Evolutionary conservation across 345 rosid species (phyloP).

Genomic region (Viola odorata): DNA sequence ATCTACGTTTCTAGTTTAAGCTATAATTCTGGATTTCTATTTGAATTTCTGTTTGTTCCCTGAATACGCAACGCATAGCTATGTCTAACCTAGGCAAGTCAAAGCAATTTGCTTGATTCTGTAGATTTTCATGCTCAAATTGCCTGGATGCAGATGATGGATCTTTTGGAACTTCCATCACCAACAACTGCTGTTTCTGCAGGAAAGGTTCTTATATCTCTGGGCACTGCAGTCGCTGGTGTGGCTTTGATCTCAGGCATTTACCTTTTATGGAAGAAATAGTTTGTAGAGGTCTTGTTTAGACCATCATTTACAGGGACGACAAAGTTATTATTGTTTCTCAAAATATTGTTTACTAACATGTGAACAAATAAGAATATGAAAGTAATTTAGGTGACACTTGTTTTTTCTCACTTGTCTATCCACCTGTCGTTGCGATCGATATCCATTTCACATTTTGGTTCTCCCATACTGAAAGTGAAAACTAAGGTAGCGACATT

Average conservation of each 20-base stretch:
- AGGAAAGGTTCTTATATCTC: slow-evolving; percentile 50
- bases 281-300: background rate
- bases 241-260: slow-evolving; percentile 68
- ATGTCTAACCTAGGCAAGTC: background rate
- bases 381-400: too few species aligned
- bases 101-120: background rate
- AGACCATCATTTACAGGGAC: too few species aligned
- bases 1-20: too few species aligned
- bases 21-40: background rate
- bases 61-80: background rate
- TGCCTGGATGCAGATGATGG: slow-evolving; percentile 40
- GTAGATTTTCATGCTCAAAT: background rate
- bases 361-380: too few species aligned
- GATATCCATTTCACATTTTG: too few species aligned
- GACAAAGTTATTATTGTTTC: too few species aligned
- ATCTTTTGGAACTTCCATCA: slow-evolving; percentile 67
- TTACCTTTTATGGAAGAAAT: slow-evolving; percentile 53
- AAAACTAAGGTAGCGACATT: too few species aligned
- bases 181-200: slow-evolving; percentile 36
- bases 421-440: too few species aligned
- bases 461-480: too few species aligned
- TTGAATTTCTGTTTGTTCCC: background rate
- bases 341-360: too few species aligned
- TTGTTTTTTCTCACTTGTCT: too few species aligned
- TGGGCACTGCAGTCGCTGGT: slow-evolving; percentile 65